Base-by-base conservation (phyloP, 768 basidiomycete species). In the Psilocybe sp. region DNA sequence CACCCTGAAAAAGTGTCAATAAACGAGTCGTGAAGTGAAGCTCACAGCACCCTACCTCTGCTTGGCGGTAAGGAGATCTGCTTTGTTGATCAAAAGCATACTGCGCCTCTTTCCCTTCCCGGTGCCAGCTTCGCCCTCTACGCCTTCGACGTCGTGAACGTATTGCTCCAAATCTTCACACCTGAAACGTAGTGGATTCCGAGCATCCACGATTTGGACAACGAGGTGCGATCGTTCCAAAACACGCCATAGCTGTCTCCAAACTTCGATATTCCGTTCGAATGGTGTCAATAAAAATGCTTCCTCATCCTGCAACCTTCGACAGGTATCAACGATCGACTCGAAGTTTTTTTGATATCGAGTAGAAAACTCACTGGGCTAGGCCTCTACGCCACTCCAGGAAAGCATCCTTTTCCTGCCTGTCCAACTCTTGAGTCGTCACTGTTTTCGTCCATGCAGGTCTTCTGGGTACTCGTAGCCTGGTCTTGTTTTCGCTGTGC, bases 181-280 rank as follows among this genome's bases (percentile, higher is more conserved):
- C 16, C 93, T 84, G 64, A 98, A 98, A 23, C 83, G 76, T 8
- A 97, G 75, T 1, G 97, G 96, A 72, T 97, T 98, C 35, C 97
- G 84, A 5, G 93, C 93, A 62, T 99, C 97, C 45, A 97, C 90
- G 44, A 99, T 96, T 68, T 98, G 93, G 2, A 98, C 89, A 31
- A 98, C 71, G 18, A 99, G 81, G 59, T 97, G 91, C 1, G 96
- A 97, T 16, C 94, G 82, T 70, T 99, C 97, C 8, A 97, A 70
- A 1, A 98, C 97, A 45, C 97, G 79, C 97, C 97, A 99, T 7
- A 99, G 79, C 62, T 99, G 97, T 38, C 97, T 77, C 96, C 97
- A 98, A 11, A 99, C 97, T 74, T 98, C 95, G 31, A 99, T 70
- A 63, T 98, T 99, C 43, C 94, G 87, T 64, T 99, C 97, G 61